Conservation (phyloP, 768 basidiomycete species). For the Psilocybe cubensis region DNA sequence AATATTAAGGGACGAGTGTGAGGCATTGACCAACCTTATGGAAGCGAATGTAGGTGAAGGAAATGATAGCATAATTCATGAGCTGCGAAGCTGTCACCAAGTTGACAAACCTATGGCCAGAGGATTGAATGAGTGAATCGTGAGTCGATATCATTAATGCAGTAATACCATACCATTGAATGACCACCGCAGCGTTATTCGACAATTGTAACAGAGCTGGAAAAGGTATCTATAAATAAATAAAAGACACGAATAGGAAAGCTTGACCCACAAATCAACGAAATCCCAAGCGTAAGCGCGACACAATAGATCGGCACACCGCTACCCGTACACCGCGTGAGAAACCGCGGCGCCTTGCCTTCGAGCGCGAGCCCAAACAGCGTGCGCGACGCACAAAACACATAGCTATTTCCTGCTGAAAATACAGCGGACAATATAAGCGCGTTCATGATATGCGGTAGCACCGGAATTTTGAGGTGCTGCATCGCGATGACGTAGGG, state of each 20-base stretch:
- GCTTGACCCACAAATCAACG: conserved; percentile 37
- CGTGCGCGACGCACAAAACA: conserved; percentile 62
- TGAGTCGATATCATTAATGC: too few relatives aligned
- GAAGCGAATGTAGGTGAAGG: conserved; percentile 52
- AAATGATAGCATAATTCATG: conserved; percentile 50
- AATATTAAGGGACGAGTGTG: not conserved
- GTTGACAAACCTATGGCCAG: conserved; percentile 48
- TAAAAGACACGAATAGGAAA: too few relatives aligned
- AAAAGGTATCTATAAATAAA: not conserved
- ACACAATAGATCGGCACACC: conserved; percentile 66
- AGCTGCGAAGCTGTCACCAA: conserved; percentile 52
- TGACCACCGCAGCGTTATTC: conserved; percentile 47
- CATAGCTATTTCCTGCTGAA: conserved; percentile 73
- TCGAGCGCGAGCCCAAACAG: conserved; percentile 61
- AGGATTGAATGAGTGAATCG: not conserved
- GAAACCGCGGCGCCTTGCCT: conserved; percentile 57
- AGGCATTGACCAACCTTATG: conserved; percentile 35
- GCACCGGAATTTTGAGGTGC: conserved; percentile 63
- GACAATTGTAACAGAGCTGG: conserved; percentile 54
- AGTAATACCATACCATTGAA: conserved; percentile 42
- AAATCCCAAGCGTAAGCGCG: conserved; percentile 40
- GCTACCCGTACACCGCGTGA: conserved; percentile 53
- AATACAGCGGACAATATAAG: conserved; percentile 69
- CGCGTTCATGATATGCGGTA: conserved; percentile 77
- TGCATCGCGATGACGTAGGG: conserved; percentile 89